A percentile compares a stretch with the other conserved stretches of the same genome.
These are phyloP conservation scores for Apiosordaria backusii DNA, from an alignment of 495 filamentous ascomycete species.

Conservation along the genomic window DNA sequence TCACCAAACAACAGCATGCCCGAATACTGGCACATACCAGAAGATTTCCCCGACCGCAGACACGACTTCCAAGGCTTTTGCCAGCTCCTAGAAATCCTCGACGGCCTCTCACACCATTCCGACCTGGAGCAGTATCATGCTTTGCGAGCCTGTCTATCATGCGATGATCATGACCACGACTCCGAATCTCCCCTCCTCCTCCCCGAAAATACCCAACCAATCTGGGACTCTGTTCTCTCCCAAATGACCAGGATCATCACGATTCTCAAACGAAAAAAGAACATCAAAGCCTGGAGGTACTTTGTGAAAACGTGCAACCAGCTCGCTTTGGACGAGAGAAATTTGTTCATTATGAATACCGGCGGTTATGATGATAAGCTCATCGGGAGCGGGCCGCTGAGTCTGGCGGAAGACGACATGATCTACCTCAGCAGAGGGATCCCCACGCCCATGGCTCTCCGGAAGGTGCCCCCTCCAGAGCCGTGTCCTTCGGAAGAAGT, in stretches of 20 bases:
- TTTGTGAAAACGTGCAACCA: not conserved
- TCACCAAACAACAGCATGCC: not conserved
- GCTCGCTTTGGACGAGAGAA: not conserved
- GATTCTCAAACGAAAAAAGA: not conserved
- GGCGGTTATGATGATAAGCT: not conserved
- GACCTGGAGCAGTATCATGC: not conserved
- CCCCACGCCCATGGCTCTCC: slow-evolving; percentile 2
- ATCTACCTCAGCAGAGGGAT: not conserved
- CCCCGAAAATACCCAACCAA: not conserved
- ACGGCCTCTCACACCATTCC: not conserved
- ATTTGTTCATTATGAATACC: not conserved
- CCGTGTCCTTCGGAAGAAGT: too few relatives aligned
- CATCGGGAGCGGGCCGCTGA: not conserved
- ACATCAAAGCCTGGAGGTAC: not conserved
- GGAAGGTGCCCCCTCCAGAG: not conserved
- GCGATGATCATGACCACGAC: not conserved
- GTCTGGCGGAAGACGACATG: not conserved
- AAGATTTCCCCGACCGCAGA: not conserved
- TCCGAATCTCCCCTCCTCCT: not conserved
- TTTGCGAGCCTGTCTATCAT: too few relatives aligned
- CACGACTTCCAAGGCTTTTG: not conserved
- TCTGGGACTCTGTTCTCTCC: not conserved
- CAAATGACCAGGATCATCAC: not conserved
- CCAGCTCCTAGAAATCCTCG: not conserved
- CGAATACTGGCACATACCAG: not conserved